phyloP scores from a whole-genome alignment of 2,329 filamentous ascomycete species.

The Sporothrix humicola region DNA sequence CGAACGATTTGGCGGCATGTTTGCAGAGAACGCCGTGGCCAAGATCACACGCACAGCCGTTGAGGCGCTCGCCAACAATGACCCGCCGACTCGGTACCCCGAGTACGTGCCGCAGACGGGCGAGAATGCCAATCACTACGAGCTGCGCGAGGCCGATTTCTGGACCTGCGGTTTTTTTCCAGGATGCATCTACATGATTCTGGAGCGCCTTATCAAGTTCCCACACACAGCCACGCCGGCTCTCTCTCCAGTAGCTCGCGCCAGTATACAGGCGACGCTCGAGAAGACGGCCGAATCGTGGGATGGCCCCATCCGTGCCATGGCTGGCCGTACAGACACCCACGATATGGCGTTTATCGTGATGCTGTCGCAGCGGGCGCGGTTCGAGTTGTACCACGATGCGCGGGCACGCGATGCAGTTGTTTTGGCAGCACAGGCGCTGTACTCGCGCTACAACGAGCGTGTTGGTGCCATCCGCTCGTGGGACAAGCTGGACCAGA shows the following conservation, averaged over 20 bases:
- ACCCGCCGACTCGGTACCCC: conserved; percentile 39
- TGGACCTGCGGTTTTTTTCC: conserved; percentile 52
- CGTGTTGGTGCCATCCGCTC: conserved; percentile 54
- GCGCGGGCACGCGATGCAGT: conserved; percentile 49
- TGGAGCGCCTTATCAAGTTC: conserved; percentile 45
- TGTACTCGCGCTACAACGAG: conserved; percentile 51
- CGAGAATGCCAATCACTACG: conserved; percentile 34
- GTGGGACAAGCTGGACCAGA: conserved; percentile 51
- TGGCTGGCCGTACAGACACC: conserved; percentile 53
- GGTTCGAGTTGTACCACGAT: conserved; percentile 51
- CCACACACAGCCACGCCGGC: conserved; percentile 39
- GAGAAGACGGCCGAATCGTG: conserved; percentile 42
- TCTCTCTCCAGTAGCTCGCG: conserved; percentile 20
- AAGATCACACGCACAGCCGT: conserved; percentile 39
- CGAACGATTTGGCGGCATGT: conserved; percentile 36
- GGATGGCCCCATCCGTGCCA: conserved; percentile 47
- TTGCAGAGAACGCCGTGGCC: conserved; percentile 38
- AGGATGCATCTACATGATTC: conserved; percentile 45
- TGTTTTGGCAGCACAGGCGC: conserved; percentile 50
- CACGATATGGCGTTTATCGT: conserved; percentile 63
- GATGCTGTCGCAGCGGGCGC: conserved; percentile 54
- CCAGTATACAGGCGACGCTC: conserved; percentile 40
- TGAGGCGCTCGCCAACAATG: conserved; percentile 32
- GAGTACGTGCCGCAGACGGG: conserved; percentile 40
- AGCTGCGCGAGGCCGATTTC: conserved; percentile 39